Base-by-base conservation (phyloP, 1,284 basidiomycete species). In the Leccinum ponderosum region DNA sequence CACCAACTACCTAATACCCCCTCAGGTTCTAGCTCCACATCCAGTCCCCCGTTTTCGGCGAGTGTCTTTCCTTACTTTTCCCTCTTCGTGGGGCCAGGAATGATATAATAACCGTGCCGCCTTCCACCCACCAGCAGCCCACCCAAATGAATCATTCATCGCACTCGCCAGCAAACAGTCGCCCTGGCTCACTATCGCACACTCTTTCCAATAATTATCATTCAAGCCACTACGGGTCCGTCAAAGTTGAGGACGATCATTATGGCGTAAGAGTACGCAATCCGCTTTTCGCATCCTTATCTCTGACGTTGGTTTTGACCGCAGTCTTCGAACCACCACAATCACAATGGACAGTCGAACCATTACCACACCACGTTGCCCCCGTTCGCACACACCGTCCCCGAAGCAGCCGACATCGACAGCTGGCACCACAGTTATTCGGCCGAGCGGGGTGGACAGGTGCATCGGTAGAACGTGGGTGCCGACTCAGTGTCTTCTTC, bases 41-140 rank as follows among this genome's bases (percentile, higher is more conserved):
- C 87, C 47, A 90, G 86, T 67, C 87, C 89, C 58, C 83, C 87
- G 35, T 91, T 90, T 80, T 91, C 90, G 87, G 89, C 84, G 84
- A 89, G 90, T 90, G 73, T 80, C 80, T 72, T 80, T 80, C 78
- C 74, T 75, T 76, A 25, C 48, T 57, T 60, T 62, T 68, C 66
- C 62, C 64, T 65, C 64, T 57, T 63, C 65, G 63, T 63, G 68
- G 62, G 65, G 67, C 65, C 59, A 64, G 71, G 75, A 77, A 76
- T 81, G 6, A 81, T 84, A 79, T 86, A 74, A 79, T 77, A 60
- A 74, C 69, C 63, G 69, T 70, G 68, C 42, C 42, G 42, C 72
- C 71, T 69, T 71, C 67, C 66, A 48, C 68, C 71, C 73, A 76
- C 77, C 69, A 80, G 76, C 79, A 90, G 87, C 87, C 87, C 62